phyloP scores from a whole-genome alignment of 768 basidiomycete species.

The Kondoa subrosea region DNA sequence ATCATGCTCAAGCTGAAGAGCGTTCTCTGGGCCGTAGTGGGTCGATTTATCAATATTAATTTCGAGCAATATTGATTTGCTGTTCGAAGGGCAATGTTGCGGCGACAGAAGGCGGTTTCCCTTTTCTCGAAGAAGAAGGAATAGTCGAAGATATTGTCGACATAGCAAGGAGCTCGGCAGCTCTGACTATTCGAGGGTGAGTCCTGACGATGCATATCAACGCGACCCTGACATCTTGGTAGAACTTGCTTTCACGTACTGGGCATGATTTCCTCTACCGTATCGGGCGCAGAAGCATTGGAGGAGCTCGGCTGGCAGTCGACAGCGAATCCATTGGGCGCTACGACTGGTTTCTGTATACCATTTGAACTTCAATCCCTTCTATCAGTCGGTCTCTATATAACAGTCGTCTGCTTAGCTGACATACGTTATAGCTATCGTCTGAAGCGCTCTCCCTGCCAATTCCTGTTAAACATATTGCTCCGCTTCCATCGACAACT shows the following conservation, averaged over 20 bases:
- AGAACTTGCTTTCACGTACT: slow-evolving; percentile 95
- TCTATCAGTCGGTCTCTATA: slow-evolving; percentile 35
- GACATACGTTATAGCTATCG: slow-evolving; percentile 1
- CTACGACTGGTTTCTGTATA: slow-evolving; percentile 78
- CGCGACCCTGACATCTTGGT: not conserved
- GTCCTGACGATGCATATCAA: slow-evolving; percentile 26
- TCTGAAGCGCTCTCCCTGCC: slow-evolving; percentile 1
- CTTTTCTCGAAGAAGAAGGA: slow-evolving; percentile 87
- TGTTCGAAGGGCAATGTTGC: slow-evolving; percentile 74
- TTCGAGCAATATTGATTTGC: not conserved
- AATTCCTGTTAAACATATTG: not conserved
- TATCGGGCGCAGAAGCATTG: slow-evolving; percentile 78
- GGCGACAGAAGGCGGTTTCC: slow-evolving; percentile 72
- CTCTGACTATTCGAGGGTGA: slow-evolving; percentile 85
- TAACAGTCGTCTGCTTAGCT: not conserved
- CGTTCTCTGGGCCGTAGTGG: slow-evolving; percentile 86
- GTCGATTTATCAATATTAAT: slow-evolving; percentile 32
- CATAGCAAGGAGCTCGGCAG: slow-evolving; percentile 73
- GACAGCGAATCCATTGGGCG: slow-evolving; percentile 63
- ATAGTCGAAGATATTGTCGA: slow-evolving; percentile 76
- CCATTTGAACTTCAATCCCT: slow-evolving; percentile 70
- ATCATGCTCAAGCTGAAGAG: slow-evolving; percentile 82
- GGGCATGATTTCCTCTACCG: slow-evolving; percentile 77
- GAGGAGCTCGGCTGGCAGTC: slow-evolving; percentile 89
- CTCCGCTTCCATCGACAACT: slow-evolving; percentile 44